Evolutionary conservation across 305 asterid genomes (phyloP).

Genomic region (Euphrasia arctica): DNA sequence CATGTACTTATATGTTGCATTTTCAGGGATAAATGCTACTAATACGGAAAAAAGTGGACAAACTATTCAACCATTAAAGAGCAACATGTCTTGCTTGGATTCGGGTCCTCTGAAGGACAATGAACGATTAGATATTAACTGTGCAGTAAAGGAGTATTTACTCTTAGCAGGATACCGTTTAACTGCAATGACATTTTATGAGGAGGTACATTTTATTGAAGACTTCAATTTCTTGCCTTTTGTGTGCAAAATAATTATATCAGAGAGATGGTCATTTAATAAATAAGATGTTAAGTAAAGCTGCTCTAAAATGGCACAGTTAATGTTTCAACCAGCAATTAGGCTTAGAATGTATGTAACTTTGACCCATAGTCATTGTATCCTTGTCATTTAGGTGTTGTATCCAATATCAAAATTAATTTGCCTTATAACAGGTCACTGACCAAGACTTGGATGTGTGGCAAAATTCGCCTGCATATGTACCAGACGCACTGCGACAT

Average conservation of each 20-base stretch:
- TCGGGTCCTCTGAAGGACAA: constrained; percentile 92
- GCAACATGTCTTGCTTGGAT: constrained; percentile 55
- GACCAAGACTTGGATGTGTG: constrained; percentile 88
- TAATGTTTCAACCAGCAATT: constrained; percentile 19
- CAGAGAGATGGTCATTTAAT: neutral
- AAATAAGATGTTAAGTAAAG: constrained; percentile 8
- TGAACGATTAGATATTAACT: constrained; percentile 87
- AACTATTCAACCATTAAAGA: constrained; percentile 44
- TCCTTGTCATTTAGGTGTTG: constrained; percentile 20
- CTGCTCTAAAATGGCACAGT: constrained; percentile 15
- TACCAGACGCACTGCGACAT: constrained; percentile 94
- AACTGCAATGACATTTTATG: constrained; percentile 98
- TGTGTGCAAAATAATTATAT: neutral
- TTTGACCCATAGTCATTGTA: constrained; percentile 10
- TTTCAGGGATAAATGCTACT: constrained; percentile 48
- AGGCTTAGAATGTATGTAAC: constrained; percentile 14
- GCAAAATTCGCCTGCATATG: constrained; percentile 77
- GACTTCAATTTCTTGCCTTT: constrained; percentile 26
- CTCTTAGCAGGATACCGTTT: constrained; percentile 94
- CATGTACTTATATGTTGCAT: constrained; percentile 32
- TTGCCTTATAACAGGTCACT: constrained; percentile 59
- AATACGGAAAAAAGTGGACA: constrained; percentile 40
- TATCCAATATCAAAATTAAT: constrained; percentile 19
- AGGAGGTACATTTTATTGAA: constrained; percentile 63
- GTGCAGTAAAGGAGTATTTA: constrained; percentile 96